Base-by-base conservation (phyloP, 768 basidiomycete genomes). In the Nidularia pulvinata region DNA sequence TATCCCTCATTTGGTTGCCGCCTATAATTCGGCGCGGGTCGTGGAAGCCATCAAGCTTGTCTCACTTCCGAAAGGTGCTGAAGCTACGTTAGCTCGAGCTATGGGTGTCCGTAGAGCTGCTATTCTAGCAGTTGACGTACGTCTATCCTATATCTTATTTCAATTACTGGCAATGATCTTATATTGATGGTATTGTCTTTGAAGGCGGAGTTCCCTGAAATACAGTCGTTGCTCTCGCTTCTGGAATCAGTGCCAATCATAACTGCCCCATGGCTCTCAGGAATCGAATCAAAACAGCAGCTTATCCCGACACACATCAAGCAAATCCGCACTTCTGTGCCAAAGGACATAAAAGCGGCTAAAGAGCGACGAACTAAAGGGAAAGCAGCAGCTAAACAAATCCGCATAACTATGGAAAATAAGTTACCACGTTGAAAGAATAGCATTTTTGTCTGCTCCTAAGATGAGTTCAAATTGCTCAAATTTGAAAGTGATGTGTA, bases 241-340 rank as follows among this genome's bases (percentile, higher is more conserved):
- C 60, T 90, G 22, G 70, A 76, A 33, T 66, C 75, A 33, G 66
- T 91, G n/a, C 80, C 83, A 9, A 67, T 76, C 16, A 63, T 89
- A 11, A 70, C 76, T 13, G 90, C 91, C 0, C 73, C 85, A 5
- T 95, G 93, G 93, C 65, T 81, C 43, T 67, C 75, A 3, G 60
- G 69, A 33, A 45, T 66, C n/a, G 51, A 61, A 16, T 44, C 63
- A 11, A 54, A 52, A 37, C 61, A 55, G 13, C 53, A 67, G 14
- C 72, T 86, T 25, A 69, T 89, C 42, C 84, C 88, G 2, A 92
- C 91, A 0, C 88, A 92, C 62, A 77, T 93, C 58, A 95, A 94
- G 62, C 91, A 93, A 58, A 65, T 93, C 19, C 79, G 80, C 14
- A 95, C 93, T 2, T 83, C 85, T 32, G 83, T 85, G 3, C 93